Conservation (phyloP, 2,329 filamentous ascomycete genomes). For the Penicillium brevicompactum region DNA sequence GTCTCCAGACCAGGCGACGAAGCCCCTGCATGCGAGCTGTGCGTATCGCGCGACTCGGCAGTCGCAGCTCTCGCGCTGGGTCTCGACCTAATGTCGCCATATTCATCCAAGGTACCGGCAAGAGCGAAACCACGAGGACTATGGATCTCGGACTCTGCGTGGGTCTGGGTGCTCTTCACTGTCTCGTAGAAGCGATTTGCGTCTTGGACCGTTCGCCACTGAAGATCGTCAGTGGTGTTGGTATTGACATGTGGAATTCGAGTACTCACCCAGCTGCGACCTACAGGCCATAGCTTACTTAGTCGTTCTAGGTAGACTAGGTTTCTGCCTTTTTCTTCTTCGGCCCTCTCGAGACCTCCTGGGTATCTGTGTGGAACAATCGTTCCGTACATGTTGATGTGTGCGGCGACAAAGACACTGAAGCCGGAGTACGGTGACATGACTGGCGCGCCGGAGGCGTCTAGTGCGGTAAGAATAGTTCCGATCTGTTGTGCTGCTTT, state of each 20-base stretch:
- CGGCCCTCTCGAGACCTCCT: conserved; percentile 32
- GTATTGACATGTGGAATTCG: no score
- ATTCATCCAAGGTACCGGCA: conserved; percentile 39
- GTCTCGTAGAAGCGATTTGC: conserved; percentile 39
- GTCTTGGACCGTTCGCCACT: conserved; percentile 41
- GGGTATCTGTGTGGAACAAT: conserved; percentile 36
- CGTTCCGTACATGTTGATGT: conserved; percentile 43
- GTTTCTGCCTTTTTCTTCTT: conserved; percentile 35
- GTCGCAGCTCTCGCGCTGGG: conserved; percentile 20
- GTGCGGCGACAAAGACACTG: conserved; percentile 40
- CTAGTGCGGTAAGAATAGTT: conserved; percentile 32
- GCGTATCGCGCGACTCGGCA: conserved; percentile 10
- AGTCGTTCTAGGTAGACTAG: conserved; percentile 36
- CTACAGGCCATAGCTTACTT: conserved; percentile 38
- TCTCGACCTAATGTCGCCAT: conserved; percentile 39
- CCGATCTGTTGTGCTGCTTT: conserved; percentile 37
- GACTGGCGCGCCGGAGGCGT: conserved; percentile 33
- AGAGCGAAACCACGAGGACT: conserved; percentile 33
- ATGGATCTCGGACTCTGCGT: conserved; percentile 24
- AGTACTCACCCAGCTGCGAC: conserved; percentile 35
- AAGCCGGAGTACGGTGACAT: conserved; percentile 42
- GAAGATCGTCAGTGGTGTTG: conserved; percentile 1
- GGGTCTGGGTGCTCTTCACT: conserved; percentile 29
- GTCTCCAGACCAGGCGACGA: conserved; percentile 10
- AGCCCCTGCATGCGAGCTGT: conserved; percentile 4